Evolutionary conservation across 352 stramenopile species (phyloP), one percentile per base, ranked within the genome.

Genomic region (Phytopythium cucurbitacearum): DNA sequence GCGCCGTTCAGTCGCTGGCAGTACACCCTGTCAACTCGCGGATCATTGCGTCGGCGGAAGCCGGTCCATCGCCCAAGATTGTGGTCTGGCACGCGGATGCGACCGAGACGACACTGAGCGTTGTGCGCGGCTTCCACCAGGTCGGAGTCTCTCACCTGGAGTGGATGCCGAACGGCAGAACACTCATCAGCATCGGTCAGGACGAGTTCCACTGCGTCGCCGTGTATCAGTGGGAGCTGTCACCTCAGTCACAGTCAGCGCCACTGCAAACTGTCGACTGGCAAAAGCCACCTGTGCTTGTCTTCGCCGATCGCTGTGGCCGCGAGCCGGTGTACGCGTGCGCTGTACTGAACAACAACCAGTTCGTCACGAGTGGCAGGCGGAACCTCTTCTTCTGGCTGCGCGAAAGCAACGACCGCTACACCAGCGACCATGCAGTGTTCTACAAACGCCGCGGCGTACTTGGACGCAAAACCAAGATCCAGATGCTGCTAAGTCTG

Each of bases 311-410:
- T 15, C 73, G 71, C 32, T 80, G 68, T 28, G 75, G 71, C 5
- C 59, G 57, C 3, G 76, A 79, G 59, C 72, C 69, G 5, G 71
- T 90, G 7, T 71, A 87, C 39, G 68, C 74, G 10, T 73, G 57
- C 36, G 32, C 65, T 0, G 65, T 74, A 13, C 49, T 66, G 11
- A 67, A 53, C 15, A 70, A 65, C n/a, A 73, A 60, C 7, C 66
- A 83, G 37, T 91, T 93, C 51, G 79, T 91, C 33, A 91, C 82
- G 9, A 64, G 69, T 41, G 82, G 80, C 0, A 62, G 65, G 8
- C 71, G 76, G 2, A 76, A 93, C 60, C 58, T 93, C 13, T 87
- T 73, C 52, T 93, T 91, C 56, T 93, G 82, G 82, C 58, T 64
- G 32, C 77, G 76, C 36, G 82, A 92, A 47, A 80, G 64, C 21